Percentiles rank a stretch among this genome's conserved stretches.
phyloP scores from a whole-genome alignment of 352 stramenopile species.

The Plasmopara viticola region DNA sequence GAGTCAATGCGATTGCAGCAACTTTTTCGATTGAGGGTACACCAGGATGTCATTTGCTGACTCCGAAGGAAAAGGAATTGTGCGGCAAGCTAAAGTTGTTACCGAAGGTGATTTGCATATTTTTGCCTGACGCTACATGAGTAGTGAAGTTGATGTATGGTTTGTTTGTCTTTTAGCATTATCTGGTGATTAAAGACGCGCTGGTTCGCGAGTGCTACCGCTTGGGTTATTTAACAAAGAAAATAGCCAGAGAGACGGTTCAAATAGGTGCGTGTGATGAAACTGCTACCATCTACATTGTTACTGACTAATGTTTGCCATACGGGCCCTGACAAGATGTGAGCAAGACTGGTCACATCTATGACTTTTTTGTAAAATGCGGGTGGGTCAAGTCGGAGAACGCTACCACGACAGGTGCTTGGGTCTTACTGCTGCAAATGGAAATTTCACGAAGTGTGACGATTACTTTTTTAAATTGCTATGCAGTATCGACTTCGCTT shows the following conservation, averaged over 20 bases:
- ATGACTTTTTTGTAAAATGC: constrained; percentile 88
- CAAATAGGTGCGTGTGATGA: constrained; percentile 77
- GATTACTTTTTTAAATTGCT: background rate
- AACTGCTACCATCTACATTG: background rate
- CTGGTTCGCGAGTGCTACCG: constrained; percentile 87
- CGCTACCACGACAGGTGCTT: constrained; percentile 41
- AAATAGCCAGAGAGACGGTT: constrained; percentile 81
- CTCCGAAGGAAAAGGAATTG: constrained; percentile 86
- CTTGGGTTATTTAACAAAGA: constrained; percentile 67
- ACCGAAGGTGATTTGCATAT: constrained; percentile 52
- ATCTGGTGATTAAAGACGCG: constrained; percentile 93
- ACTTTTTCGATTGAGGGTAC: constrained; percentile 75
- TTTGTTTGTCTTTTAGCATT: constrained; percentile 54
- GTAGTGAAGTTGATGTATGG: constrained; percentile 7
- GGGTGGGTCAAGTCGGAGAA: constrained; percentile 76
- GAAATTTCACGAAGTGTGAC: background rate
- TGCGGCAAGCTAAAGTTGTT: constrained; percentile 88
- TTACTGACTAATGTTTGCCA: constrained; percentile 13
- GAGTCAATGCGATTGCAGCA: constrained; percentile 28
- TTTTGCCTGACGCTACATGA: background rate
- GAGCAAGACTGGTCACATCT: constrained; percentile 80
- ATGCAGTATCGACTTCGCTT: constrained; percentile 23
- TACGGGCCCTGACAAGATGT: constrained; percentile 44
- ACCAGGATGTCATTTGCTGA: constrained; percentile 83
- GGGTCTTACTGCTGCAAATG: constrained; percentile 8